A percentile compares a stretch with the other conserved stretches of the same genome.
phyloP scores from a whole-genome alignment of 2,329 filamentous ascomycete species.

The Endothia cerciana region DNA sequence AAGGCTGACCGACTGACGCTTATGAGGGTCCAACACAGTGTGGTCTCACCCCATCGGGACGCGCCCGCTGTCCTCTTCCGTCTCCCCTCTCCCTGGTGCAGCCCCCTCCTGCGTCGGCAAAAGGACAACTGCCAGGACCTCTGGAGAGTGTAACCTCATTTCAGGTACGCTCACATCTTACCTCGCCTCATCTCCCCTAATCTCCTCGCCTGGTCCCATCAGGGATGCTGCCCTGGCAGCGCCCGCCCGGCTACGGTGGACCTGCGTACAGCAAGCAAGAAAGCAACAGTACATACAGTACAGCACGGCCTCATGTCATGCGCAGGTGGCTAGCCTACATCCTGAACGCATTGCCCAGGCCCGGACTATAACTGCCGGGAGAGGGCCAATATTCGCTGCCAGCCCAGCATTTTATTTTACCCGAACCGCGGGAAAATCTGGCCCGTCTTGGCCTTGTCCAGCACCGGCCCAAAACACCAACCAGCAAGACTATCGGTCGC shows the following conservation, averaged over 20 bases:
- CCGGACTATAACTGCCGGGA: background rate
- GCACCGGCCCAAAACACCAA: background rate
- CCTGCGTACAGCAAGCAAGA: too few species aligned
- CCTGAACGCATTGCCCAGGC: background rate
- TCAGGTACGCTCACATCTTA: background rate
- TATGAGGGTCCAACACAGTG: background rate
- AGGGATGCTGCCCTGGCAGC: too few species aligned
- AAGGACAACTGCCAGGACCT: background rate
- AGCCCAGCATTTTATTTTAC: background rate
- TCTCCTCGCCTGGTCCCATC: background rate
- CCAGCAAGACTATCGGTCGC: background rate
- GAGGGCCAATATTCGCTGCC: background rate
- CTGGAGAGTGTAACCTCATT: background rate
- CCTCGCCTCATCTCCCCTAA: background rate
- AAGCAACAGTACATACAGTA: background rate
- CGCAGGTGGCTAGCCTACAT: background rate
- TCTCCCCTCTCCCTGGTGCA: background rate
- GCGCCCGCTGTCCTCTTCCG: too few species aligned
- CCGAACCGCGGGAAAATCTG: conserved; percentile 1
- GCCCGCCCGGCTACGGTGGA: background rate
- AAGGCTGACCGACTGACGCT: background rate
- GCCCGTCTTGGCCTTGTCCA: background rate
- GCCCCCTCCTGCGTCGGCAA: background rate
- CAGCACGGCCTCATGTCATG: background rate
- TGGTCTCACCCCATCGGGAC: background rate